These are phyloP conservation scores for Salix brachista DNA, from an alignment of 345 rosid species.

Conservation along the genomic window DNA sequence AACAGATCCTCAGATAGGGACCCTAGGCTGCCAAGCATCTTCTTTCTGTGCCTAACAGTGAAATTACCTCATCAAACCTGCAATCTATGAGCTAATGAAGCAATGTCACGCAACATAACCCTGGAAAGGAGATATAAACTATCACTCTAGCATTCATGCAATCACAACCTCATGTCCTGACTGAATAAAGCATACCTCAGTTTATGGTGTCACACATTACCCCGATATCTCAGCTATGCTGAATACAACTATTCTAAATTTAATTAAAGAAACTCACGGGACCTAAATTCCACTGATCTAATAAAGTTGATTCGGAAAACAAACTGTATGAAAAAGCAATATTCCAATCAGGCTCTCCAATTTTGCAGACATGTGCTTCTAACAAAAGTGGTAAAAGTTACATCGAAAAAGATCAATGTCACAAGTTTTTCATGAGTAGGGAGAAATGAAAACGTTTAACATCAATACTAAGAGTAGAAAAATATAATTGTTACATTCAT, in stretches of 20 bases:
- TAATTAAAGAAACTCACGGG: background rate
- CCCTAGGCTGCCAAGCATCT: background rate
- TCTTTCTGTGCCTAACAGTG: background rate
- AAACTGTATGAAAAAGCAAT: background rate
- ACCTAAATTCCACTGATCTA: background rate
- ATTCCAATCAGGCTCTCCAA: background rate
- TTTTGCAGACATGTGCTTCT: background rate
- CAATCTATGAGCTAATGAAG: background rate
- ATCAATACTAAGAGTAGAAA: background rate
- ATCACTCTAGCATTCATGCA: background rate
- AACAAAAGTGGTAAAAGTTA: background rate
- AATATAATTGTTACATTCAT: slow-evolving; percentile 1
- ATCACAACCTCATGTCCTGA: background rate
- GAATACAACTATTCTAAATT: background rate
- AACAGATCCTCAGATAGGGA: background rate
- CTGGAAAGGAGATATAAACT: slow-evolving; percentile 4
- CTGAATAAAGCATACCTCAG: background rate
- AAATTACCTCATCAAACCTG: background rate
- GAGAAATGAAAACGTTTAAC: background rate
- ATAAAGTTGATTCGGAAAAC: background rate
- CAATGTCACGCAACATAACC: background rate
- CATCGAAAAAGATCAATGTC: background rate
- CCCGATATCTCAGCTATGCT: background rate
- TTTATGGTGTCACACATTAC: background rate
- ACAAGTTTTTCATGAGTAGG: background rate